Conservation (phyloP, 768 basidiomycete species). For the Clitopilus hobsonii region DNA sequence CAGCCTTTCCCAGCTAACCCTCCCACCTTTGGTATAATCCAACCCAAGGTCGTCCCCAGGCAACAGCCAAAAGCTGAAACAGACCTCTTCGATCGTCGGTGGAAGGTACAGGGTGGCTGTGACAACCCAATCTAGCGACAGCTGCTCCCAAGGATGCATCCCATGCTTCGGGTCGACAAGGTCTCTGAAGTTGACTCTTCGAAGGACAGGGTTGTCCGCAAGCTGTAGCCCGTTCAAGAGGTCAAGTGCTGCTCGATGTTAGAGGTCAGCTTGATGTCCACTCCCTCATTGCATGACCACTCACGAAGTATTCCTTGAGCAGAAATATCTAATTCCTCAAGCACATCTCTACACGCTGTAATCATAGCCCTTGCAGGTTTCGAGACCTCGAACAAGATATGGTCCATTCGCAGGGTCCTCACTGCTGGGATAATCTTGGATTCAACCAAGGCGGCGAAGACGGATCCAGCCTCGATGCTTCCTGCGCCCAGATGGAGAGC, state of each 20-base stretch:
- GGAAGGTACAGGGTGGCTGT: slow-evolving; percentile 5
- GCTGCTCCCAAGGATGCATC: not conserved
- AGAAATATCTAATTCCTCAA: slow-evolving; percentile 8
- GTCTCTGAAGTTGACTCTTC: slow-evolving; percentile 7
- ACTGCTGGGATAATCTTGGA: slow-evolving; percentile 2
- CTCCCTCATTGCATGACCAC: not conserved
- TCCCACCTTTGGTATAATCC: not conserved
- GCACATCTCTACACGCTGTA: no score
- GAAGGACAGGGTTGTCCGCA: slow-evolving; percentile 3
- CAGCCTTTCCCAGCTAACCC: slow-evolving; percentile 2
- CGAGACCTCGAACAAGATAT: slow-evolving; percentile 3
- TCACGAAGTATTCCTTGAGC: slow-evolving; percentile 7
- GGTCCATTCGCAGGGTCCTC: slow-evolving; percentile 3
- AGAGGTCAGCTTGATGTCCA: not conserved
- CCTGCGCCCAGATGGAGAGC: not conserved
- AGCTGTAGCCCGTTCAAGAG: not conserved
- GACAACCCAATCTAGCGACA: slow-evolving; percentile 8
- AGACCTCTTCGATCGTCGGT: not conserved
- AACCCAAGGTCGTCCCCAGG: slow-evolving; percentile 9
- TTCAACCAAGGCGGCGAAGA: slow-evolving; percentile 5
- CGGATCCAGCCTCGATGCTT: slow-evolving; percentile 4
- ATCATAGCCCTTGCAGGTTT: slow-evolving; percentile 1
- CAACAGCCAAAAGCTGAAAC: slow-evolving; percentile 11
- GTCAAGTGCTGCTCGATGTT: not conserved
- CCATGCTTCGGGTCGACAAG: slow-evolving; percentile 10